These are phyloP conservation scores for Ustilago hordei DNA, from an alignment of 1,284 basidiomycete species.

Conservation along the genomic window DNA sequence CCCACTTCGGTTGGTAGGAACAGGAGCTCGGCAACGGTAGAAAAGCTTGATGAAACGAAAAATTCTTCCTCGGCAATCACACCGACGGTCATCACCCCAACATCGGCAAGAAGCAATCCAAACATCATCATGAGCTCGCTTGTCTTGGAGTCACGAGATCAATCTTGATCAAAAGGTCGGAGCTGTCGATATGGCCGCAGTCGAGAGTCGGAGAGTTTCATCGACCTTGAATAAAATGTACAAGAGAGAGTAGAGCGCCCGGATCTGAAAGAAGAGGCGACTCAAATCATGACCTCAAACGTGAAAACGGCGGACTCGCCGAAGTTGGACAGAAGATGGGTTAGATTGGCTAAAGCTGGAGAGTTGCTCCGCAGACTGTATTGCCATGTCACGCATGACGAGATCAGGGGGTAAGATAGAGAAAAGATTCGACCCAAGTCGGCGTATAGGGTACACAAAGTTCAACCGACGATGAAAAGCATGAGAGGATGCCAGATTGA, in stretches of 20 bases:
- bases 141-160: background rate
- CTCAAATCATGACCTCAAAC: background rate
- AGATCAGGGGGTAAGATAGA: too few species aligned
- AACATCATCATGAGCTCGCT: conserved; percentile 3
- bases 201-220: conserved; percentile 1
- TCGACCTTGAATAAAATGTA: background rate
- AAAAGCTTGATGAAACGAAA: background rate
- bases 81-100: background rate
- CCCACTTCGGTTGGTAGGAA: background rate
- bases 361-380: background rate
- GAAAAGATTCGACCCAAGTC: background rate
- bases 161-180: background rate
- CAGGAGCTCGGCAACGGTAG: background rate
- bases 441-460: background rate
- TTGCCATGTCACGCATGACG: conserved; percentile 3
- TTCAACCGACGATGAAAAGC: conserved; percentile 1
- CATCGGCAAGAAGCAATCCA: background rate
- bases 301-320: background rate
- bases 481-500: background rate
- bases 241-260: background rate
- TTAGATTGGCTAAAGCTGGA: background rate
- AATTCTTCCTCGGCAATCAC: background rate
- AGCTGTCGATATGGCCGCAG: background rate
- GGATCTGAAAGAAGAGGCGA: background rate
- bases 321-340: background rate